These are phyloP conservation scores for Cytidiella melzeri DNA, from an alignment of 768 basidiomycete genomes.

Conservation along the genomic window DNA sequence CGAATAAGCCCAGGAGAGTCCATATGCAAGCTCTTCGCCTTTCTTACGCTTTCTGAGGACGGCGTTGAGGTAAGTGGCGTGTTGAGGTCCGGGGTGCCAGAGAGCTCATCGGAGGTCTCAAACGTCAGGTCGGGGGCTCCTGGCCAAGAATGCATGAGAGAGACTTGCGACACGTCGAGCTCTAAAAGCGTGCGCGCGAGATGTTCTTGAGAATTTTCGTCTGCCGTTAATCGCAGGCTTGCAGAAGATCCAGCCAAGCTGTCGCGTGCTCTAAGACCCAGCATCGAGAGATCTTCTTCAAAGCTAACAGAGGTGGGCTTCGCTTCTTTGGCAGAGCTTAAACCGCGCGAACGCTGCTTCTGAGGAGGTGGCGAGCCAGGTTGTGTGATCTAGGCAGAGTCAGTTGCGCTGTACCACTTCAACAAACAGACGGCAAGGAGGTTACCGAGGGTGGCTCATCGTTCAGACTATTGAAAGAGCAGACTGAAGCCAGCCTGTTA, in stretches of 20 bases:
- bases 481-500: neutral
- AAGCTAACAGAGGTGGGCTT: neutral
- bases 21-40: slow-evolving; percentile 8
- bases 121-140: slow-evolving; percentile 6
- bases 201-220: neutral
- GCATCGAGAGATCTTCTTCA: neutral
- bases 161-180: neutral
- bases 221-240: neutral
- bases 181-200: neutral
- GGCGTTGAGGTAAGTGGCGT: slow-evolving; percentile 3
- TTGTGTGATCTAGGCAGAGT: neutral
- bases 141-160: neutral
- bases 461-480: slow-evolving; percentile 6
- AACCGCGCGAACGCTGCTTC: neutral
- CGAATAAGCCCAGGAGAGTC: neutral
- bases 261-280: neutral
- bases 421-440: neutral
- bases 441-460: neutral
- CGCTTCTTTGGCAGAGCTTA: neutral
- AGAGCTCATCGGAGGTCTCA: neutral
- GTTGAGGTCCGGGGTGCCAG: neutral
- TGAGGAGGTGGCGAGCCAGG: neutral
- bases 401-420: neutral
- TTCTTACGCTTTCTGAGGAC: slow-evolving; percentile 10
- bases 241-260: slow-evolving; percentile 1